phyloP scores from a whole-genome alignment of 2,329 filamentous ascomycete species.

The Eutypella sp. region DNA sequence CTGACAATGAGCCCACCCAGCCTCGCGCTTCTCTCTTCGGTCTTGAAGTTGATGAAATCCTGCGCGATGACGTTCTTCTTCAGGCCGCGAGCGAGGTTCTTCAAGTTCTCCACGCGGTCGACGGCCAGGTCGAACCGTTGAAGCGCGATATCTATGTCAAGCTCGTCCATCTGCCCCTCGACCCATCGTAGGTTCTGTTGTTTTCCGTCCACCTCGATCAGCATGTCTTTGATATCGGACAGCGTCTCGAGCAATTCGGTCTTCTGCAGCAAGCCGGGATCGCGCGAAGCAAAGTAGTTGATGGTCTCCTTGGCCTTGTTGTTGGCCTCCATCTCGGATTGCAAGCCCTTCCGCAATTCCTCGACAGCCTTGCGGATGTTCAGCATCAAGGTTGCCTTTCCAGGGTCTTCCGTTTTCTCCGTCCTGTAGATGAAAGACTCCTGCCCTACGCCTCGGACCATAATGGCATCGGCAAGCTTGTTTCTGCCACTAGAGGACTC shows the following conservation, averaged over 20 bases:
- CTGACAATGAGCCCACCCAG: slow-evolving; percentile 73
- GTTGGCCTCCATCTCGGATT: slow-evolving; percentile 81
- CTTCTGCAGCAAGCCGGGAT: slow-evolving; percentile 72
- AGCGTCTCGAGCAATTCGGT: slow-evolving; percentile 74
- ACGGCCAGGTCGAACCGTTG: slow-evolving; percentile 86
- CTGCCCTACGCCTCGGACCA: slow-evolving; percentile 76
- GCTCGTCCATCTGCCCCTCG: slow-evolving; percentile 87
- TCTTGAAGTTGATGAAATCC: slow-evolving; percentile 87
- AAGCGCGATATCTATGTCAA: slow-evolving; percentile 92
- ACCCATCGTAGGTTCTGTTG: slow-evolving; percentile 96
- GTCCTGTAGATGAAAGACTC: slow-evolving; percentile 95
- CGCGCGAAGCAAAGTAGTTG: slow-evolving; percentile 77
- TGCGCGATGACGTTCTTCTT: slow-evolving; percentile 85
- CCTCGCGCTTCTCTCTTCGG: slow-evolving; percentile 76
- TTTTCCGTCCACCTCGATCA: slow-evolving; percentile 94
- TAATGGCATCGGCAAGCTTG: slow-evolving; percentile 79
- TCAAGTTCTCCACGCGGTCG: slow-evolving; percentile 75
- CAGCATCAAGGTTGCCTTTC: slow-evolving; percentile 76
- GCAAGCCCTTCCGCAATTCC: slow-evolving; percentile 78
- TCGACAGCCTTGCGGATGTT: slow-evolving; percentile 92
- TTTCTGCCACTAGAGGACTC: slow-evolving; percentile 53
- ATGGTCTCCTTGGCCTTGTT: slow-evolving; percentile 81
- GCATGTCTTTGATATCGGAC: slow-evolving; percentile 76
- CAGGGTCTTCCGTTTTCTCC: slow-evolving; percentile 70
- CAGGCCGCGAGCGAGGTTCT: slow-evolving; percentile 70